Evolutionary conservation across 805 yeast species (phyloP).

Genomic region (Hanseniaspora occidentalis): DNA sequence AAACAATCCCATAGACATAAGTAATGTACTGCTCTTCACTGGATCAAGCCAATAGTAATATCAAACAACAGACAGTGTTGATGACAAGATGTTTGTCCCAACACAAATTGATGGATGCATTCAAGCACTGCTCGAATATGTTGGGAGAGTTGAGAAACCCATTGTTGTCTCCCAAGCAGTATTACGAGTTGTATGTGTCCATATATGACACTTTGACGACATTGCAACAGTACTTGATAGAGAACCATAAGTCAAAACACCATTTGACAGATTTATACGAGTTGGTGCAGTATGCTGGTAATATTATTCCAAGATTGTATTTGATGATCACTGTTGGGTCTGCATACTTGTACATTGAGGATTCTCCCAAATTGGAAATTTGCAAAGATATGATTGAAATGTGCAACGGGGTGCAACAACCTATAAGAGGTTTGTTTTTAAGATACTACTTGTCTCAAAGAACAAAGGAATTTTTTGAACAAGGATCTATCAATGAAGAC

Average conservation of each 20-base stretch:
- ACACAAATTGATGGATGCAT: conserved; percentile 69
- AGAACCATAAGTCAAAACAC: conserved; percentile 56
- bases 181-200: conserved; percentile 80
- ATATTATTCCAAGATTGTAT: conserved; percentile 81
- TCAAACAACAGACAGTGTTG: conserved; percentile 56
- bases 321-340: conserved; percentile 94
- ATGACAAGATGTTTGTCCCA: conserved; percentile 68
- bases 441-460: conserved; percentile 82
- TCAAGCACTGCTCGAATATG: conserved; percentile 76
- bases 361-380: conserved; percentile 73
- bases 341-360: conserved; percentile 65
- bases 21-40: conserved; percentile 15
- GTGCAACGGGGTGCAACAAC: conserved; percentile 96
- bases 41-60: conserved; percentile 23
- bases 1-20: neutral
- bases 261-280: conserved; percentile 81
- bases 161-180: conserved; percentile 67
- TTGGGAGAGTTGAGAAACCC: conserved; percentile 72
- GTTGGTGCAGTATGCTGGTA: conserved; percentile 89
- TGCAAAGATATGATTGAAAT: conserved; percentile 95
- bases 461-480: conserved; percentile 38
- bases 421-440: conserved; percentile 80
- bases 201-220: conserved; percentile 72
- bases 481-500: conserved; percentile 5
- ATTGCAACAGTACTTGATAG: conserved; percentile 51